Percentiles rank a stretch among this genome's conserved stretches.
phyloP scores from a whole-genome alignment of 345 rosid species.

The Euphorbia lathyris region DNA sequence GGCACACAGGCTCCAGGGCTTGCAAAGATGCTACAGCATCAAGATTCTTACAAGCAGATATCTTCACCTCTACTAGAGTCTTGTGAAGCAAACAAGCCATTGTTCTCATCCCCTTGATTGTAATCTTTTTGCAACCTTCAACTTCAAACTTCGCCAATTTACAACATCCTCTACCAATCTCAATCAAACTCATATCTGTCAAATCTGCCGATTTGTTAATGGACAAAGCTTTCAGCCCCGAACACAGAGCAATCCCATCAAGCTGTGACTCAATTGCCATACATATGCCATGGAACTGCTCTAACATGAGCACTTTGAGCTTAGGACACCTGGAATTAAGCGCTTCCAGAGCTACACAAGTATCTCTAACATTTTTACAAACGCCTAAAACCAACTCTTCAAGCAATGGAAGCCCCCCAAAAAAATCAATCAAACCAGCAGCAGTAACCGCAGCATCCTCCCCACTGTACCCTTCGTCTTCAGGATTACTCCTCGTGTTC shows the following conservation, averaged over 20 bases:
- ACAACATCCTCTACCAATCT: slow-evolving; percentile 73
- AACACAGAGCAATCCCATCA: slow-evolving; percentile 76
- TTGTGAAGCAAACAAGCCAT: slow-evolving; percentile 45
- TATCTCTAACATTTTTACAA: slow-evolving; percentile 62
- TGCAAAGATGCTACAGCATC: slow-evolving; percentile 48
- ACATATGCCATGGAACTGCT: slow-evolving; percentile 70
- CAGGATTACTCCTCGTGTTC: slow-evolving; percentile 40
- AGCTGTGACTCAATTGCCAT: slow-evolving; percentile 54
- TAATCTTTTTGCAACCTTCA: slow-evolving; percentile 76
- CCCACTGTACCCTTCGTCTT: slow-evolving; percentile 34
- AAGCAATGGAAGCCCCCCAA: slow-evolving; percentile 45
- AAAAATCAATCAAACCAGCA: slow-evolving; percentile 41
- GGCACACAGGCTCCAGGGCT: slow-evolving; percentile 60
- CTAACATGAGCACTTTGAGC: slow-evolving; percentile 52
- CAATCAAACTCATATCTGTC: slow-evolving; percentile 75
- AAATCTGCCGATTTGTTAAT: slow-evolving; percentile 62
- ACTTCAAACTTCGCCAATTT: slow-evolving; percentile 62
- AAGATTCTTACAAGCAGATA: slow-evolving; percentile 66
- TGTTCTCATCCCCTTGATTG: slow-evolving; percentile 61
- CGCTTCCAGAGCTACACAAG: slow-evolving; percentile 51
- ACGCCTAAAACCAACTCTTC: slow-evolving; percentile 69
- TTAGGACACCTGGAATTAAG: slow-evolving; percentile 52
- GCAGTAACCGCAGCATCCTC: slow-evolving; percentile 60
- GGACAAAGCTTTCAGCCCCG: slow-evolving; percentile 51
- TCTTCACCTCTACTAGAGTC: slow-evolving; percentile 62